A percentile compares a stretch with the other conserved stretches of the same genome.
These are phyloP conservation scores for Apiosordaria backusii DNA, from an alignment of 495 filamentous ascomycete species.

Conservation along the genomic window DNA sequence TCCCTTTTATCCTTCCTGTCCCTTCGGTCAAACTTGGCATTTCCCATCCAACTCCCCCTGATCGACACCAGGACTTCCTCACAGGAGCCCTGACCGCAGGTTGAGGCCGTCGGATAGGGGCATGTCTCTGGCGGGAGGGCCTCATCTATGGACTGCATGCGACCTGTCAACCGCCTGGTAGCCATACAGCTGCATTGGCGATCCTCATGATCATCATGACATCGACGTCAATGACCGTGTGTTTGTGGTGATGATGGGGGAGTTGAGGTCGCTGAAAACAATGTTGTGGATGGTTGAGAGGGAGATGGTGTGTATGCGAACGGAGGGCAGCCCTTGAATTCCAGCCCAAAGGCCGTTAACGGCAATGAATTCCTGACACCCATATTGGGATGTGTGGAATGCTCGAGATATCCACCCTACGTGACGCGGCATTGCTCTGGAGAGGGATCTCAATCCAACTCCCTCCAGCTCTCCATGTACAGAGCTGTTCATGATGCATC, in stretches of 20 bases:
- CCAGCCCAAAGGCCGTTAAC: not conserved
- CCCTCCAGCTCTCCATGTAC: no score
- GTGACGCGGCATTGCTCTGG: not conserved
- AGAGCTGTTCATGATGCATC: no score
- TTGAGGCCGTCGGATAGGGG: not conserved
- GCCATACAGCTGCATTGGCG: not conserved
- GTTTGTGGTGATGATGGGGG: not conserved
- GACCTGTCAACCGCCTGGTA: not conserved
- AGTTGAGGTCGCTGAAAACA: not conserved
- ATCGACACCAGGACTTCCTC: not conserved
- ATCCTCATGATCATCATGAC: not conserved
- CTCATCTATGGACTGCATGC: not conserved
- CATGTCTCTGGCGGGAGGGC: not conserved
- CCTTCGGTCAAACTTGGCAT: not conserved
- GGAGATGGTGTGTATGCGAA: not conserved
- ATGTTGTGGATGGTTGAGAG: not conserved
- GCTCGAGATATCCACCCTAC: not conserved
- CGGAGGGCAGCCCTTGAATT: not conserved
- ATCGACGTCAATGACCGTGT: not conserved
- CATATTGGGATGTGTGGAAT: not conserved
- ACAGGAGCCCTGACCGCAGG: not conserved
- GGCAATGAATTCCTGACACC: not conserved
- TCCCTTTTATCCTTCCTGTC: not conserved
- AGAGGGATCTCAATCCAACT: not conserved
- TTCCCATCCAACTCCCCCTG: not conserved